Evolutionary conservation across 129 eudicot species (phyloP).

Genomic region (Tagetes patula): DNA sequence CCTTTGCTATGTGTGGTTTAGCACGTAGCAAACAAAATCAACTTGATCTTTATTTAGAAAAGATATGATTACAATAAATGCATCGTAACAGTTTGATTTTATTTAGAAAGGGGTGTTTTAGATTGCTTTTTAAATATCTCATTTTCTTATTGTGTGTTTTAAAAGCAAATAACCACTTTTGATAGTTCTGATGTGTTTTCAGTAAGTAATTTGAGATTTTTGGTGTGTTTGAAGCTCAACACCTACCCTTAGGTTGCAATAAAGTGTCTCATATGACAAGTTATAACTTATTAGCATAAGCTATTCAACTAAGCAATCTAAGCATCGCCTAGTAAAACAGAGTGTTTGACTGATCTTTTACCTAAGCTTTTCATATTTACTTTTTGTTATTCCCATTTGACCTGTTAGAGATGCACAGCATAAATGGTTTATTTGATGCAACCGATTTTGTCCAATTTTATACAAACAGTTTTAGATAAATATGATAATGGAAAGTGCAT

Average conservation of each 20-base stretch:
- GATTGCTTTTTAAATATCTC: too few species aligned
- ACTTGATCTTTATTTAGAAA: not conserved
- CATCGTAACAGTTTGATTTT: not conserved
- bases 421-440: not conserved
- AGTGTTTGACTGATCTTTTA: not conserved
- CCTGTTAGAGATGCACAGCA: not conserved
- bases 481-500: not conserved
- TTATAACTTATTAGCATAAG: not conserved
- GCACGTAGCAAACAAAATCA: too few species aligned
- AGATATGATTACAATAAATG: not conserved
- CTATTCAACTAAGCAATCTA: not conserved
- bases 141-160: too few species aligned
- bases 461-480: not conserved
- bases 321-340: not conserved
- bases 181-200: too few species aligned
- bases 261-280: not conserved
- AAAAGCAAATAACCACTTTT: too few species aligned
- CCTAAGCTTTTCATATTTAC: not conserved
- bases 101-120: too few species aligned
- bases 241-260: not conserved
- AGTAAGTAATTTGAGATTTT: too few species aligned
- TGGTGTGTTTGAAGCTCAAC: not conserved
- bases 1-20: not conserved
- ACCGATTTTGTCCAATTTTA: not conserved
- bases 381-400: not conserved